These are phyloP conservation scores for Patellaria atrata DNA, from an alignment of 495 filamentous ascomycete species.

Conservation along the genomic window DNA sequence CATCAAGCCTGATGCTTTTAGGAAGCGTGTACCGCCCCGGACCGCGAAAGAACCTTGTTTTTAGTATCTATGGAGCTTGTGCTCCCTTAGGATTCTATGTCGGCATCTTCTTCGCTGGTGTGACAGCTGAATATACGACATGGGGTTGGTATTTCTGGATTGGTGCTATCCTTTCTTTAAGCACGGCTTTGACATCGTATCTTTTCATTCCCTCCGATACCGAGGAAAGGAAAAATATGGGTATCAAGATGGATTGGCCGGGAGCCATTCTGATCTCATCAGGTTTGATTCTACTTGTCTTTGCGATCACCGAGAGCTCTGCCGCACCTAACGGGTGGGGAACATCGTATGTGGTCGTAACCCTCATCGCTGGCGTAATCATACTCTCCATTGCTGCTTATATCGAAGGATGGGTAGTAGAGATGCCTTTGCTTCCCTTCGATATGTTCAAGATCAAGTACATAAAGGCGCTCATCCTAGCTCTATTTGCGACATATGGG, in stretches of 20 bases:
- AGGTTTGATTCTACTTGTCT: constrained; percentile 58
- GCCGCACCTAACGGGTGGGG: constrained; percentile 55
- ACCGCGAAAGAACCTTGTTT: constrained; percentile 73
- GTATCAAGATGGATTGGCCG: constrained; percentile 54
- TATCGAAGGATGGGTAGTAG: constrained; percentile 61
- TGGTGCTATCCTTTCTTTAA: constrained; percentile 40
- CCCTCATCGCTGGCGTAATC: constrained; percentile 44
- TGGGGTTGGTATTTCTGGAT: constrained; percentile 80
- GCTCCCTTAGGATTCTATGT: constrained; percentile 69
- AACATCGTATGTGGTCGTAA: constrained; percentile 55
- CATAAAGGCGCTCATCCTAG: constrained; percentile 51
- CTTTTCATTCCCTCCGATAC: constrained; percentile 54
- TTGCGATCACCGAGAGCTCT: constrained; percentile 61
- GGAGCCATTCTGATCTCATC: constrained; percentile 49
- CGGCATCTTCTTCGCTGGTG: constrained; percentile 68
- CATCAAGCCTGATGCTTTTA: constrained; percentile 63
- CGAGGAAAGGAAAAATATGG: constrained; percentile 30
- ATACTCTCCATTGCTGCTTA: constrained; percentile 47
- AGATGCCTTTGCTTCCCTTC: constrained; percentile 56
- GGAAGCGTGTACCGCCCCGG: constrained; percentile 72
- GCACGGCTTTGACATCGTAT: constrained; percentile 39
- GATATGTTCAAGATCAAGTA: constrained; percentile 61
- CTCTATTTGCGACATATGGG: constrained; percentile 63
- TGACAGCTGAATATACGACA: constrained; percentile 44
- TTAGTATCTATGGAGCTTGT: constrained; percentile 64